Conservation (phyloP, 768 basidiomycete genomes). For the Dentipellis fragilis region DNA sequence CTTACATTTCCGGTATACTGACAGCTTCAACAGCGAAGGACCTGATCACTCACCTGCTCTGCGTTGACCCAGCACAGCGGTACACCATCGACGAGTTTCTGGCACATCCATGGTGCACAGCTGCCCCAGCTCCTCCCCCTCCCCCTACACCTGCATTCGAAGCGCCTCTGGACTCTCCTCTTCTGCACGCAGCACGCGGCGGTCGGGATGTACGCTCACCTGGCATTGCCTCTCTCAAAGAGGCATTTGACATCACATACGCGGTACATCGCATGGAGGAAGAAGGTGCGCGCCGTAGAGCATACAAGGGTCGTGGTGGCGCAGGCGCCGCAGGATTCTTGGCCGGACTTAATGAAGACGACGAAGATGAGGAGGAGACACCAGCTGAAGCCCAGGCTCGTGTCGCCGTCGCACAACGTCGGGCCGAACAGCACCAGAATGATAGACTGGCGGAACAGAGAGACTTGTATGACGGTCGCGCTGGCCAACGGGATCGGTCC, state of each 20-base stretch:
- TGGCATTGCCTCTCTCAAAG: conserved; percentile 86
- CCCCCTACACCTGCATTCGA: conserved; percentile 52
- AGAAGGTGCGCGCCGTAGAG: conserved; percentile 82
- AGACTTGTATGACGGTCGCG: conserved; percentile 48
- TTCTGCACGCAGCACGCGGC: conserved; percentile 72
- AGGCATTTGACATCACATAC: conserved; percentile 98
- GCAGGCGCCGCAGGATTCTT: conserved; percentile 71
- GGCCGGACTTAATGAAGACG: conserved; percentile 86
- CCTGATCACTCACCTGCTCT: conserved; percentile 87
- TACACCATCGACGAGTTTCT: conserved; percentile 99
- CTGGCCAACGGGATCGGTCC: conserved; percentile 58
- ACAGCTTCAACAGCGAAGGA: conserved; percentile 66
- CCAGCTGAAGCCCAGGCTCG: background rate
- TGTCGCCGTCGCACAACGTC: background rate
- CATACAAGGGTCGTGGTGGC: conserved; percentile 70
- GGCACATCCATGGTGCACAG: conserved; percentile 90
- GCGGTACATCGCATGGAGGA: conserved; percentile 99
- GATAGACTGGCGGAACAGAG: background rate
- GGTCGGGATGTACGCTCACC: conserved; percentile 78
- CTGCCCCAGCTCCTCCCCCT: conserved; percentile 48
- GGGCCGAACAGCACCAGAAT: background rate
- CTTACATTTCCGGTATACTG: conserved; percentile 1
- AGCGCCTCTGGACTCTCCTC: conserved; percentile 75
- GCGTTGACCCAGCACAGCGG: conserved; percentile 89
- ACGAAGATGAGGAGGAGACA: conserved; percentile 44